Conservation (phyloP, 345 rosid species). For the Clausena lansium region DNA sequence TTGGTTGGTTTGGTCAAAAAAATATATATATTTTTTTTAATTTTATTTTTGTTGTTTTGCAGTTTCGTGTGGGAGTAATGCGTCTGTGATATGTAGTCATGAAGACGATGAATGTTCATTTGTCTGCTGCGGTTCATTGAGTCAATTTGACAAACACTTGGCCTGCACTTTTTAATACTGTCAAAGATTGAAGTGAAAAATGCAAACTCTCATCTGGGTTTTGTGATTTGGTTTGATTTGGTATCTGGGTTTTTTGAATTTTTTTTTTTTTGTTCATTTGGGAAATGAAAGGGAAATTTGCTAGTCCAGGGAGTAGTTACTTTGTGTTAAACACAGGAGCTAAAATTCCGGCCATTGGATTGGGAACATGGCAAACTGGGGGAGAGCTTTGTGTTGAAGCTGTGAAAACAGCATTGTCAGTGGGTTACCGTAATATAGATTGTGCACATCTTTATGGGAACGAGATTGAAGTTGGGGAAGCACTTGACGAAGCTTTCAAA, state of each 20-base stretch:
- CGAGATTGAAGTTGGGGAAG: slow-evolving; percentile 62
- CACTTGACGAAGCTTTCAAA: slow-evolving; percentile 45
- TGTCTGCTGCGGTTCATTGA: slow-evolving; percentile 16
- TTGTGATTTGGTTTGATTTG: slow-evolving; percentile 6
- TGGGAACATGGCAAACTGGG: slow-evolving; percentile 67
- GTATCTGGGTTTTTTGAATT: slow-evolving; percentile 9
- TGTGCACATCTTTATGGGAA: slow-evolving; percentile 68
- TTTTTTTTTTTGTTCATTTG: not conserved
- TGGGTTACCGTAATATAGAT: slow-evolving; percentile 61
- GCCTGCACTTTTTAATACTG: not conserved
- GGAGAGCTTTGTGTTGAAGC: slow-evolving; percentile 62
- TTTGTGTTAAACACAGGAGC: slow-evolving; percentile 59
- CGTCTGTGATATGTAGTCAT: slow-evolving; percentile 3
- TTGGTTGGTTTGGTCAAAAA: not conserved
- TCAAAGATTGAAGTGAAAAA: slow-evolving; percentile 1
- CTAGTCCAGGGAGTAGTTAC: slow-evolving; percentile 27
- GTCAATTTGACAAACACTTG: slow-evolving; percentile 10
- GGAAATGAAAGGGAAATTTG: slow-evolving; percentile 49
- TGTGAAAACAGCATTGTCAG: slow-evolving; percentile 49
- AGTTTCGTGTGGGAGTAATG: slow-evolving; percentile 6
- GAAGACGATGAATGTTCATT: not conserved
- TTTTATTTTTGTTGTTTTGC: not conserved
- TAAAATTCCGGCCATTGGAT: slow-evolving; percentile 57
- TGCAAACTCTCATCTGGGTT: slow-evolving; percentile 9
- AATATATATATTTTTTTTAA: not conserved